A percentile compares a stretch with the other conserved stretches of the same genome.
Evolutionary conservation across 2,329 filamentous ascomycete species (phyloP).

Genomic region (Apiospora arundinis): DNA sequence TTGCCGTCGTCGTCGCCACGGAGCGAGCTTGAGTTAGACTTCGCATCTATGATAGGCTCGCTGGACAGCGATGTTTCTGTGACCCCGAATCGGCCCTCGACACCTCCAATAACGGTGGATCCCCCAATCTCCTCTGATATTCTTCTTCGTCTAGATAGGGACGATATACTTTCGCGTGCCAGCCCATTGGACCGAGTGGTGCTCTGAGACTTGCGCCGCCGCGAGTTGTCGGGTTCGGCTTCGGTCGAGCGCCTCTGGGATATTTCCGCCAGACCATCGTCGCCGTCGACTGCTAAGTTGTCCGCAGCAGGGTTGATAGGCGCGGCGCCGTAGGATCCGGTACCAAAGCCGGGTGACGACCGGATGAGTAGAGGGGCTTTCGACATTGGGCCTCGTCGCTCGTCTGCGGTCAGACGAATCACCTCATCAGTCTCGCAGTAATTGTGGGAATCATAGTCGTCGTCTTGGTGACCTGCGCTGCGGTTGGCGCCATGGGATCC

Average conservation of each 20-base stretch:
- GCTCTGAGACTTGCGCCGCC: constrained; percentile 35
- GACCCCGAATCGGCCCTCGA: constrained; percentile 61
- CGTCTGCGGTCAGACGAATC: constrained; percentile 30
- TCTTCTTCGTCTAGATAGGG: constrained; percentile 37
- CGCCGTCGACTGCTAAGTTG: constrained; percentile 42
- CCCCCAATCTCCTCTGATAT: constrained; percentile 58
- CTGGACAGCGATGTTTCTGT: constrained; percentile 54
- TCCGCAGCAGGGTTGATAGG: constrained; percentile 48
- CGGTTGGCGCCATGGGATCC: constrained; percentile 24
- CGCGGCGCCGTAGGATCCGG: constrained; percentile 66
- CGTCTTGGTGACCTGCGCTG: constrained; percentile 29
- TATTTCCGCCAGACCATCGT: constrained; percentile 32
- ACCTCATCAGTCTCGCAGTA: constrained; percentile 32
- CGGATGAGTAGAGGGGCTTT: constrained; percentile 63
- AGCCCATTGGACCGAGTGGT: constrained; percentile 33
- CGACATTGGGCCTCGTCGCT: constrained; percentile 42
- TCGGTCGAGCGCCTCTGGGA: constrained; percentile 34
- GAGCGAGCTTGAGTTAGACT: constrained; percentile 39
- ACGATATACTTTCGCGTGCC: constrained; percentile 36
- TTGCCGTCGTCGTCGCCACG: constrained; percentile 30
- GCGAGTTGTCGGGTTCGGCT: constrained; percentile 28
- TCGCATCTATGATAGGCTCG: constrained; percentile 51
- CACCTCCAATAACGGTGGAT: constrained; percentile 57
- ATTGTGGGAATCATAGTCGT: constrained; percentile 34
- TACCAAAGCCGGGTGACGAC: constrained; percentile 65